These are phyloP conservation scores for Emmonsiellopsis sp. DNA, from an alignment of 2,329 filamentous ascomycete genomes.

Conservation along the genomic window DNA sequence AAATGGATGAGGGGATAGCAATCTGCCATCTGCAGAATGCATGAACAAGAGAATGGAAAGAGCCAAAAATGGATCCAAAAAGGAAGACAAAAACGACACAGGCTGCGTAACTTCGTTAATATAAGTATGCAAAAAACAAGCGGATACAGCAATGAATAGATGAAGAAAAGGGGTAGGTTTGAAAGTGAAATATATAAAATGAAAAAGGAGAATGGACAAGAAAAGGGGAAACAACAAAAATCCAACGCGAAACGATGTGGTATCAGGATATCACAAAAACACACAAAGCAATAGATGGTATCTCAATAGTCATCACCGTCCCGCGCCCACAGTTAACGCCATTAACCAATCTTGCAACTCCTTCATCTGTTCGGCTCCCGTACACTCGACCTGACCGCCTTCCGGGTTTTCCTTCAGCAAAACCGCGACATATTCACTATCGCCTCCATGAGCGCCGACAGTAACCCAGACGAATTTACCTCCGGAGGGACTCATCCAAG, in stretches of 20 bases:
- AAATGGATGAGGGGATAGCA: too few species aligned
- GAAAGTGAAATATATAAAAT: neutral
- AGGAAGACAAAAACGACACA: neutral
- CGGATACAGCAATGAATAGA: neutral
- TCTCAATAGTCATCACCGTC: neutral
- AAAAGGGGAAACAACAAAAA: neutral
- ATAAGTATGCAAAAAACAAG: neutral
- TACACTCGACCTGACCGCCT: constrained; percentile 9
- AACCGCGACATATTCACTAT: constrained; percentile 33
- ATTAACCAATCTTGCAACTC: constrained; percentile 10
- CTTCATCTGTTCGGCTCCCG: constrained; percentile 6
- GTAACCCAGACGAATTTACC: constrained; percentile 45
- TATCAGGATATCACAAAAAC: neutral
- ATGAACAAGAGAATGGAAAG: neutral
- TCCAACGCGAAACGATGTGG: constrained; percentile 1
- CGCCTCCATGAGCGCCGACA: constrained; percentile 38
- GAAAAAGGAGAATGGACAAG: neutral
- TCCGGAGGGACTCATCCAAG: constrained; percentile 29
- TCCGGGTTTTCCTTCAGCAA: constrained; percentile 18
- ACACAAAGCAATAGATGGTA: neutral
- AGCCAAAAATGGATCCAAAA: neutral
- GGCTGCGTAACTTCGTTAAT: constrained; percentile 4
- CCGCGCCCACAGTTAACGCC: constrained; percentile 1
- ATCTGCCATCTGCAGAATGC: neutral
- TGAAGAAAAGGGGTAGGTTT: neutral